A percentile compares a stretch with the other conserved stretches of the same genome.
Evolutionary conservation across 306 rosid genomes (phyloP).

Genomic region (Cicer cuneatum): DNA sequence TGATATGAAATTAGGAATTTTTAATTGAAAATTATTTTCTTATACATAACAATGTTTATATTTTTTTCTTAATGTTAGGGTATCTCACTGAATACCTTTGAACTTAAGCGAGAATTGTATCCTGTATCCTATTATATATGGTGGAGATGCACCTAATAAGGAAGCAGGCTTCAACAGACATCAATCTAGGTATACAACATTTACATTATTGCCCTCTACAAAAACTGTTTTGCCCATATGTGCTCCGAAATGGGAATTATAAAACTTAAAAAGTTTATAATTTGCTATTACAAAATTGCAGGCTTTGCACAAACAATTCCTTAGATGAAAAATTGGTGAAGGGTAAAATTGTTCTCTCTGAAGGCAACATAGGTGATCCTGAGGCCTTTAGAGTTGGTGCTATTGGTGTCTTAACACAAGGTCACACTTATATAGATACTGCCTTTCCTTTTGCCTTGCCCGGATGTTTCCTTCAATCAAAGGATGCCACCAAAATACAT

Average conservation of each 20-base stretch:
- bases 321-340: constrained; percentile 32
- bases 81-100: too few relatives aligned
- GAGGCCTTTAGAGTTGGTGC: constrained; percentile 17
- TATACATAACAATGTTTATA: too few relatives aligned
- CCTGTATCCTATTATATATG: too few relatives aligned
- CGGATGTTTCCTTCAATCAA: constrained; percentile 26
- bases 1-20: too few relatives aligned
- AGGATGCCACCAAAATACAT: background rate
- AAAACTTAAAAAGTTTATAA: background rate
- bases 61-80: too few relatives aligned
- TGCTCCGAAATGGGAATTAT: background rate
- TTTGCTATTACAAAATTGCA: constrained; percentile 8
- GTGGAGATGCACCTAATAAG: too few relatives aligned
- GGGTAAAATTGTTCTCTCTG: constrained; percentile 56
- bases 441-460: constrained; percentile 18
- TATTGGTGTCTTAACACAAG: constrained; percentile 37
- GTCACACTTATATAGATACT: background rate
- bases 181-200: too few relatives aligned
- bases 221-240: too few relatives aligned
- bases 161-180: too few relatives aligned
- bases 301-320: constrained; percentile 7
- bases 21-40: too few relatives aligned
- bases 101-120: too few relatives aligned
- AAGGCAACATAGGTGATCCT: background rate
- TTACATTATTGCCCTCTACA: too few relatives aligned